Conservation (phyloP, 2,329 filamentous ascomycete species). For the Apiospora arundinis region DNA sequence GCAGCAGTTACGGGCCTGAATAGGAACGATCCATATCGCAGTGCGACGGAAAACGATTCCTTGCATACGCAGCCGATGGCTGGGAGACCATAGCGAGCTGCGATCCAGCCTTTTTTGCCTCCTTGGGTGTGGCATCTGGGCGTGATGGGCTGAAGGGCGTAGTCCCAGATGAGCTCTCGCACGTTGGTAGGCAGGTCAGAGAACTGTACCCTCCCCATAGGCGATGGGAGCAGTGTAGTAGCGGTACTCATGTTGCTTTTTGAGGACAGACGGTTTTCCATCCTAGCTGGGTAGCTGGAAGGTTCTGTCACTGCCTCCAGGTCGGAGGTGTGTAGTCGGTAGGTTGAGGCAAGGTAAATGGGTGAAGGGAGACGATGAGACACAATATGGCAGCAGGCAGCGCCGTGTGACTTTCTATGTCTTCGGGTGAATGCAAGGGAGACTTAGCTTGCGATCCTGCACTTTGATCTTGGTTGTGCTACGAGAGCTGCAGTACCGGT, state of each 20-base stretch:
- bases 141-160: neutral
- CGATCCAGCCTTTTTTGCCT: neutral
- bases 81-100: neutral
- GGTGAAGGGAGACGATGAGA: neutral
- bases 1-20: neutral
- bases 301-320: neutral
- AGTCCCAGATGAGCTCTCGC: slow-evolving; percentile 19
- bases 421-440: neutral
- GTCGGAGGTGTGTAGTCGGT: neutral
- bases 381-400: neutral
- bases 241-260: neutral
- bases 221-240: neutral
- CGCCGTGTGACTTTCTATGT: neutral
- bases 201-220: neutral
- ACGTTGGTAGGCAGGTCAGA: slow-evolving; percentile 10
- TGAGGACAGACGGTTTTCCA: neutral
- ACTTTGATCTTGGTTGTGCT: neutral
- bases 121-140: slow-evolving; percentile 2
- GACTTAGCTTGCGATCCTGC: slow-evolving; percentile 5
- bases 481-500: neutral
- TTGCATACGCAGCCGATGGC: slow-evolving; percentile 9
- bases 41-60: neutral
- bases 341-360: neutral
- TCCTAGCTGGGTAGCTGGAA: neutral
- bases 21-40: neutral